Evolutionary conservation across 257 asterid genomes (phyloP).

Genomic region (Solanum etuberosum): DNA sequence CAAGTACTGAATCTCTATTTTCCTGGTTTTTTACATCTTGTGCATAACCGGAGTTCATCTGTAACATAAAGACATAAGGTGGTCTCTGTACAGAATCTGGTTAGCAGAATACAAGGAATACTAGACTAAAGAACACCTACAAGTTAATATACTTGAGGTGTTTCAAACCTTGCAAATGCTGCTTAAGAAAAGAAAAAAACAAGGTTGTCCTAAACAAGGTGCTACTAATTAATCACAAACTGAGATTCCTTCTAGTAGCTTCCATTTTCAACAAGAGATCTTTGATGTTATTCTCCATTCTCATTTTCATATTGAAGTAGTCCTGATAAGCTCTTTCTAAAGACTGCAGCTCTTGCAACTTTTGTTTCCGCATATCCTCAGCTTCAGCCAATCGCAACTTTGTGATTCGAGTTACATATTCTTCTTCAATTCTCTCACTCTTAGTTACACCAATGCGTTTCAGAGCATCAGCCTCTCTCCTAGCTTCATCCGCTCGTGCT

Average conservation of each 20-base stretch:
- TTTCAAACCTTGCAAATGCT: neutral
- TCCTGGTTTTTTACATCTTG: neutral
- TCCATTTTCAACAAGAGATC: constrained; percentile 89
- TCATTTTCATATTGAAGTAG: constrained; percentile 69
- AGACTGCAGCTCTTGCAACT: constrained; percentile 67
- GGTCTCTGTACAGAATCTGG: constrained; percentile 35
- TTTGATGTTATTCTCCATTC: constrained; percentile 86
- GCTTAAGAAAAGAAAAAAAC: neutral
- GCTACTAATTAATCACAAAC: constrained; percentile 19
- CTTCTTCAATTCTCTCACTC: constrained; percentile 72
- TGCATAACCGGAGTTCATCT: neutral
- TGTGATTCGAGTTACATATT: constrained; percentile 45
- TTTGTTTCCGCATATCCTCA: constrained; percentile 84
- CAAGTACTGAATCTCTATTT: neutral
- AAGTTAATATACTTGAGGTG: neutral
- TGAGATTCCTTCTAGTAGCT: constrained; percentile 66
- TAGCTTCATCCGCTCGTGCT: constrained; percentile 85
- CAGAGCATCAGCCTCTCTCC: constrained; percentile 79
- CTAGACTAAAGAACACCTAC: constrained; percentile 16
- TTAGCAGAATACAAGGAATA: constrained; percentile 8
- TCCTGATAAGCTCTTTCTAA: constrained; percentile 70
- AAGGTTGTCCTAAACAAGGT: neutral
- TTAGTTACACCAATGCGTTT: constrained; percentile 53
- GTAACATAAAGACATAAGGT: neutral
- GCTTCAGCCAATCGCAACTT: constrained; percentile 72